phyloP scores from a whole-genome alignment of 495 filamentous ascomycete genomes.

The Hypoxylon intermedium region DNA sequence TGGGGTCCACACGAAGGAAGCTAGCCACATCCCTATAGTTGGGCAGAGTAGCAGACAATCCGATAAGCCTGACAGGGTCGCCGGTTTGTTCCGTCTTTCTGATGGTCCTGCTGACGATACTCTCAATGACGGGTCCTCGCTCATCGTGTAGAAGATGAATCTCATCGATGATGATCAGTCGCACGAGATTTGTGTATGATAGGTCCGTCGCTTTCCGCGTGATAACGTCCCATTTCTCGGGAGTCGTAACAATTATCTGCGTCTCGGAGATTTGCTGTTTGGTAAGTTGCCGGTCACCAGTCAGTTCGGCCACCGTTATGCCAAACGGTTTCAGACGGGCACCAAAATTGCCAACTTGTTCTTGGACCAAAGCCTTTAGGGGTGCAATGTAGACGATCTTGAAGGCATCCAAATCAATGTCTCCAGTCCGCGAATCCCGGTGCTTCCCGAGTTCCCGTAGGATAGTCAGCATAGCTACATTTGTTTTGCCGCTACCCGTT shows the following conservation, averaged over 20 bases:
- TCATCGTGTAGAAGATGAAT: slow-evolving; percentile 98
- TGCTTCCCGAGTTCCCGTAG: slow-evolving; percentile 97
- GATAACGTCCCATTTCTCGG: slow-evolving; percentile 99
- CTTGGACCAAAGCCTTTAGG: slow-evolving; percentile 92
- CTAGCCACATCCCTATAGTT: slow-evolving; percentile 97
- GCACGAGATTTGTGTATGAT: slow-evolving; percentile 95
- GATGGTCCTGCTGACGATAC: slow-evolving; percentile 93
- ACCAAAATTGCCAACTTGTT: slow-evolving; percentile 97
- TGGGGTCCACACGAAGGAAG: slow-evolving; percentile 89
- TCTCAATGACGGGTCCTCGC: slow-evolving; percentile 94
- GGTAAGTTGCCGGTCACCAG: slow-evolving; percentile 96
- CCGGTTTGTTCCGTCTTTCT: slow-evolving; percentile 91
- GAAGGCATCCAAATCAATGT: slow-evolving; percentile 93
- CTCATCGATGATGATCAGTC: slow-evolving; percentile 95
- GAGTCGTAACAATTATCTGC: slow-evolving; percentile 97
- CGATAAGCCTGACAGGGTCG: slow-evolving; percentile 87
- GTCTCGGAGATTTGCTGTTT: slow-evolving; percentile 98
- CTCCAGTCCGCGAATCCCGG: slow-evolving; percentile 81
- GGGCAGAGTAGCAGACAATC: slow-evolving; percentile 91
- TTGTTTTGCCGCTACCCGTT: slow-evolving; percentile 97
- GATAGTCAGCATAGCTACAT: slow-evolving; percentile 97
- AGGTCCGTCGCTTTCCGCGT: slow-evolving; percentile 97
- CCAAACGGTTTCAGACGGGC: slow-evolving; percentile 88
- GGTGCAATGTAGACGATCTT: slow-evolving; percentile 97
- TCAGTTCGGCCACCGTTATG: slow-evolving; percentile 90